These are phyloP conservation scores for Tricholoma bakamatsutake DNA, from an alignment of 768 basidiomycete species.

Conservation along the genomic window DNA sequence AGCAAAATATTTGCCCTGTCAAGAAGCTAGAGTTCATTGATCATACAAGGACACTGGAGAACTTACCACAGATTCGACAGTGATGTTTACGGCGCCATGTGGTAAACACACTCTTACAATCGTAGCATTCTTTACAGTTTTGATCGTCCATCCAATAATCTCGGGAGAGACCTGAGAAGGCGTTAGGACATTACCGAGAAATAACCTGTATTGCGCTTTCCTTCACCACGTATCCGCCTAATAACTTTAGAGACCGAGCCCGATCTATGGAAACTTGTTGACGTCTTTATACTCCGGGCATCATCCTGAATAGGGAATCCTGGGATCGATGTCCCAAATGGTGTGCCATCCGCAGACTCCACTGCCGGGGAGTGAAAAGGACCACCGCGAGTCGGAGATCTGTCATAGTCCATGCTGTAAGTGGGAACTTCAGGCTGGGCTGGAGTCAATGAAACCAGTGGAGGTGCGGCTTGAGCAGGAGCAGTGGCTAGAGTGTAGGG, in stretches of 20 bases:
- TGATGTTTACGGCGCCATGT: constrained; percentile 96
- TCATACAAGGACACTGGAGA: neutral
- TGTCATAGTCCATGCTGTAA: constrained; percentile 59
- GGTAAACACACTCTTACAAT: constrained; percentile 91
- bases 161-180: constrained; percentile 63
- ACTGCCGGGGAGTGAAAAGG: constrained; percentile 45
- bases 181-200: constrained; percentile 1
- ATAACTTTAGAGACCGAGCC: constrained; percentile 91
- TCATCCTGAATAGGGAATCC: constrained; percentile 93
- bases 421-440: constrained; percentile 76
- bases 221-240: constrained; percentile 85
- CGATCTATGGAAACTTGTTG: constrained; percentile 63
- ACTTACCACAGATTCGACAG: constrained; percentile 90
- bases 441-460: constrained; percentile 79
- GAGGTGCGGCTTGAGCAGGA: constrained; percentile 63
- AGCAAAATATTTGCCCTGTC: constrained; percentile 94
- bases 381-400: constrained; percentile 47
- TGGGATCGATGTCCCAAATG: constrained; percentile 75
- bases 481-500: constrained; percentile 51
- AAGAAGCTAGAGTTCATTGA: neutral
- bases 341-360: constrained; percentile 49
- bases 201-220: constrained; percentile 28
- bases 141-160: constrained; percentile 99
- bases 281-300: constrained; percentile 77
- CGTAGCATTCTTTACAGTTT: constrained; percentile 92